Conservation (phyloP, 345 rosid genomes). For the Populus alba region DNA sequence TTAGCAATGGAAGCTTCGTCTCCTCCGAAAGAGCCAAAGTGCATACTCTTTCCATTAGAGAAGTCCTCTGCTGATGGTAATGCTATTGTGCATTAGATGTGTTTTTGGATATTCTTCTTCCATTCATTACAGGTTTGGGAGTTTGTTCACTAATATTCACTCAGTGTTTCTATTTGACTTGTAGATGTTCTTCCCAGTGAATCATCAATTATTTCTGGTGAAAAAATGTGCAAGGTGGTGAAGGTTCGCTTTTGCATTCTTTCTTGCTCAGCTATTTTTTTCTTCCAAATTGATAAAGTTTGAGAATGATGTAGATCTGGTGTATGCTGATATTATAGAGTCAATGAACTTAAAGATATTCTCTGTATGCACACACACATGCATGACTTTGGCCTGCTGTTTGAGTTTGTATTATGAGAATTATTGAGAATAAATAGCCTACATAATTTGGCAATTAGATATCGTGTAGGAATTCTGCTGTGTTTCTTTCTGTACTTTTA, state of each 20-base stretch:
- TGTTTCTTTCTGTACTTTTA: constrained; percentile 5
- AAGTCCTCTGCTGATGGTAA: constrained; percentile 60
- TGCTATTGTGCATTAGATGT: neutral
- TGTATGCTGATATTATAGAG: neutral
- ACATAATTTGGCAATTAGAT: neutral
- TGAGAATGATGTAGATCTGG: neutral
- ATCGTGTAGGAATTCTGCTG: neutral
- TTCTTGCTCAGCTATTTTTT: neutral
- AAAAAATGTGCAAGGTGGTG: constrained; percentile 72
- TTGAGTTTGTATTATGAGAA: neutral
- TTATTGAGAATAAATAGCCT: neutral
- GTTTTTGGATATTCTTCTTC: neutral
- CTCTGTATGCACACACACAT: neutral
- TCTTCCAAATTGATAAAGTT: neutral
- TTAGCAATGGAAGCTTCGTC: constrained; percentile 89
- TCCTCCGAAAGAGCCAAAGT: constrained; percentile 76
- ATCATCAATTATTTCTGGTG: constrained; percentile 73
- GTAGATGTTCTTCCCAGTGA: constrained; percentile 53
- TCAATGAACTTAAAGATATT: neutral
- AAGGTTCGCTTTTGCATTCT: constrained; percentile 50
- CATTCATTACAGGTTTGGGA: neutral
- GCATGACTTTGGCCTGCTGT: neutral
- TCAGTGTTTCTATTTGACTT: constrained; percentile 4
- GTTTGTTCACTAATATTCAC: neutral
- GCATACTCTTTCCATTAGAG: constrained; percentile 59